phyloP scores from a whole-genome alignment of 2,329 filamentous ascomycete genomes.

The Didymella lethalis region DNA sequence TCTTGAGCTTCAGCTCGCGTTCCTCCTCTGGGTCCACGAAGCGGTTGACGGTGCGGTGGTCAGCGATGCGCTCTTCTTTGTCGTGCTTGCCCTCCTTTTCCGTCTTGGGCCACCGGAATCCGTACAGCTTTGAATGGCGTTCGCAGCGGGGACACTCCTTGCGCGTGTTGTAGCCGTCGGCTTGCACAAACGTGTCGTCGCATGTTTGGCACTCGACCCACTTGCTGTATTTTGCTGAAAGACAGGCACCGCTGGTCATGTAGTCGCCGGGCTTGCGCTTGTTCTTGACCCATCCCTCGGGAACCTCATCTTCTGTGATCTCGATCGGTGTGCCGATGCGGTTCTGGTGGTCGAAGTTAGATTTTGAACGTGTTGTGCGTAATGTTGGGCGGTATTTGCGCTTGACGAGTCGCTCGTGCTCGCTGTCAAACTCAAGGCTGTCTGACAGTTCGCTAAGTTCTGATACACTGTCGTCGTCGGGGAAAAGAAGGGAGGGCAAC shows the following conservation, averaged over 20 bases:
- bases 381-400: constrained; percentile 40
- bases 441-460: constrained; percentile 53
- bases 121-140: constrained; percentile 93
- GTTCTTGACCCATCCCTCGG: constrained; percentile 38
- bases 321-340: constrained; percentile 43
- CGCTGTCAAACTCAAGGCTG: constrained; percentile 50
- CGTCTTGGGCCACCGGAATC: constrained; percentile 95
- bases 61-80: constrained; percentile 72
- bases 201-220: constrained; percentile 94
- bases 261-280: constrained; percentile 64
- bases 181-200: constrained; percentile 81
- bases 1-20: constrained; percentile 44
- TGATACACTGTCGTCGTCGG: constrained; percentile 45
- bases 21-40: constrained; percentile 78
- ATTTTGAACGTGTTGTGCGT: constrained; percentile 49
- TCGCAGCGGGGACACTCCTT: constrained; percentile 92
- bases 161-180: constrained; percentile 83
- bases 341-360: constrained; percentile 39
- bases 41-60: constrained; percentile 86
- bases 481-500: constrained; percentile 37
- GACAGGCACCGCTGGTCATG: constrained; percentile 76
- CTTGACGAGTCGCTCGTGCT: constrained; percentile 46
- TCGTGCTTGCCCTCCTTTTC: constrained; percentile 79
- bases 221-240: constrained; percentile 76
- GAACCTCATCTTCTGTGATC: constrained; percentile 28